Evolutionary conservation across 495 filamentous ascomycete species (phyloP).

Genomic region (Podospora pseudopauciseta): DNA sequence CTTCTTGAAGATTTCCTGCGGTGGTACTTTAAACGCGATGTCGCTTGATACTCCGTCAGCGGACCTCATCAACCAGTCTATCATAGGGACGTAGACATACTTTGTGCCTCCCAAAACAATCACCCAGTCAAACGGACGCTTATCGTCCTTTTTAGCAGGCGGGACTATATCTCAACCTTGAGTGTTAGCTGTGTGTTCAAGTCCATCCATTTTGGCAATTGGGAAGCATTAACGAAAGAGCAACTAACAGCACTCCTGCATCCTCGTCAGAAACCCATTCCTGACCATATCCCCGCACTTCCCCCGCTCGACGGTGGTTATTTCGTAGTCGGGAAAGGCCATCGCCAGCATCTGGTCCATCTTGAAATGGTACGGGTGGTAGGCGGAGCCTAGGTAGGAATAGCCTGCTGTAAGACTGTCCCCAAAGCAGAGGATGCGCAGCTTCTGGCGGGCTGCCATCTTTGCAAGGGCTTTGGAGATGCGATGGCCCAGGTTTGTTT

Average conservation of each 20-base stretch:
- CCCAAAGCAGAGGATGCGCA: constrained; percentile 61
- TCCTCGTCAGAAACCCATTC: constrained; percentile 45
- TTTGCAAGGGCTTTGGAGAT: constrained; percentile 6
- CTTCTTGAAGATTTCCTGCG: constrained; percentile 37
- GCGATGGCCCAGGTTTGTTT: neutral
- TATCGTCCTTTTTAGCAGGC: constrained; percentile 3
- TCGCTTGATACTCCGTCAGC: constrained; percentile 33
- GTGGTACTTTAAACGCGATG: constrained; percentile 34
- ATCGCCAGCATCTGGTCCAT: constrained; percentile 39
- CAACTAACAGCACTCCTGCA: constrained; percentile 41
- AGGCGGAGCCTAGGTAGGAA: constrained; percentile 39
- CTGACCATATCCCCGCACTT: constrained; percentile 50
- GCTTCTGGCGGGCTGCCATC: constrained; percentile 25
- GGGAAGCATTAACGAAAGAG: neutral
- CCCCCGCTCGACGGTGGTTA: constrained; percentile 43
- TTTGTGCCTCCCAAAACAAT: constrained; percentile 59
- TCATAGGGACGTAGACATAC: constrained; percentile 27
- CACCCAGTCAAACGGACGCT: constrained; percentile 39
- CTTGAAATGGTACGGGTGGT: constrained; percentile 50
- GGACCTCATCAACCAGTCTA: neutral
- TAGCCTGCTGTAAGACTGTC: constrained; percentile 60
- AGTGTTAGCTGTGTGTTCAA: neutral
- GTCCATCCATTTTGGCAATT: too few species aligned
- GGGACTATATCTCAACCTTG: neutral
- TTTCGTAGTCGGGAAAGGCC: constrained; percentile 35